Evolutionary conservation across 345 rosid species (phyloP), one percentile per base, ranked within the genome.

Genomic region (Brassica nigra): DNA sequence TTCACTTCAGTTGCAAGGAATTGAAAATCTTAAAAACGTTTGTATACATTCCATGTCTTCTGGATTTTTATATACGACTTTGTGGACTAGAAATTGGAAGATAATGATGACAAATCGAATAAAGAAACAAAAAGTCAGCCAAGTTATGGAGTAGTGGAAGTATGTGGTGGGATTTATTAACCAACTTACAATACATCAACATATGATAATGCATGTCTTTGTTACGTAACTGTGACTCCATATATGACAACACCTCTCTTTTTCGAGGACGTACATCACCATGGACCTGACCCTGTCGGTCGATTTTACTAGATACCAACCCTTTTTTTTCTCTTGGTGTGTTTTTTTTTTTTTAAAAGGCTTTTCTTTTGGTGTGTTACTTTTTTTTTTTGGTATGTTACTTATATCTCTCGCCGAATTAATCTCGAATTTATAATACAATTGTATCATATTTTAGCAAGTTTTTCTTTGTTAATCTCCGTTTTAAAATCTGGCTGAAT

Each of bases 101-200:
- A 80, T 62, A 70, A 79, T 62, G 54, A 73, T 62, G 79, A 69
- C 54, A 69, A 75, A 63, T 68, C 11, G 66, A 62, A 47, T 29
- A 15, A 31, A 6, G 11, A 47, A 63, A 71, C 16, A 14, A 59
- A 79, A 74, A 69, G 79, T 80, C 79, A 75, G 55, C 76, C 68
- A 75, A 75, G 62, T 69, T 18, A 76, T 36, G 49, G 74, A 80
- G 52, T 61, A 80, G 79, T 62, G 77, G 73, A 72, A 16, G 34
- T 57, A 54, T 64, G 73, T 65, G 71, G 37, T 74, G 79, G 66
- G 79, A 36, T 69, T 20, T 75, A 74, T 75, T 27, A 80, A 80
- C 75, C 59, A 75, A 80, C 83, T 27, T 28, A 74, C 59, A 68
- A 74, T 62, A 69, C 71, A 80, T 74, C 70, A 74, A 79, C 78